Base-by-base conservation (phyloP, 2,329 filamentous ascomycete species). In the Calonectria montana region DNA sequence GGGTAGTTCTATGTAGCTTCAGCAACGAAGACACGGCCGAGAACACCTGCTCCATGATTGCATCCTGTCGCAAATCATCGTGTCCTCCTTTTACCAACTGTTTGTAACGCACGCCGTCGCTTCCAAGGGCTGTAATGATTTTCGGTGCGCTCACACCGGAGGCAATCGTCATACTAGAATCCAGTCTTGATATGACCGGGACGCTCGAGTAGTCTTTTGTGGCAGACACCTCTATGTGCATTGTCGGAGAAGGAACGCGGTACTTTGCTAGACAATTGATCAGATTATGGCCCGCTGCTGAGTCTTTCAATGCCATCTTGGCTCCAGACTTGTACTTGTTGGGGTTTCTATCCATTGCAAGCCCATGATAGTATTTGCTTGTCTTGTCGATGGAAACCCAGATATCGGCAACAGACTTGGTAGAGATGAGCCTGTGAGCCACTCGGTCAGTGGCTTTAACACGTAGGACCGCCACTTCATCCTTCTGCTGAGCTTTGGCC, bases 11-110 rank as follows among this genome's bases (percentile, higher is more conserved):
- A 82, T 98, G 95, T 61, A 94, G 92, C 81, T 94, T 94, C 29
- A 99, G 87, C 25, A 99, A 90, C 64, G 94, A 94, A 70, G 95
- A 98, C 25, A 98, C 97, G 83, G 97, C 95, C 70, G 96, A 94
- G 82, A 99, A 99, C 1, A 99, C 97, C 84, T 99, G 97, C 83
- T 99, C 97, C 97, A 99, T 99, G 87, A 91, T 99, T 53, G 96
- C 95, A 80, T 99, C 97, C 85, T 99, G 97, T 10, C 97, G 94
- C 15, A 99, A 89, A 81, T 99, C 96, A 82, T 99, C 97, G 80
- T 96, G 96, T 21, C 97, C 96, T 73, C 95, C 95, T 87, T 99
- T 99, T 81, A 98, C 94, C 73, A 99, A 87, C 83, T 98, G 95
- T 82, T 94, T 98, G 85, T 96, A 98, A 41, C 88, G 90, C 68